Base-by-base conservation (phyloP, 1,139 yeast genomes). In the Hyphopichia khmerensis region DNA sequence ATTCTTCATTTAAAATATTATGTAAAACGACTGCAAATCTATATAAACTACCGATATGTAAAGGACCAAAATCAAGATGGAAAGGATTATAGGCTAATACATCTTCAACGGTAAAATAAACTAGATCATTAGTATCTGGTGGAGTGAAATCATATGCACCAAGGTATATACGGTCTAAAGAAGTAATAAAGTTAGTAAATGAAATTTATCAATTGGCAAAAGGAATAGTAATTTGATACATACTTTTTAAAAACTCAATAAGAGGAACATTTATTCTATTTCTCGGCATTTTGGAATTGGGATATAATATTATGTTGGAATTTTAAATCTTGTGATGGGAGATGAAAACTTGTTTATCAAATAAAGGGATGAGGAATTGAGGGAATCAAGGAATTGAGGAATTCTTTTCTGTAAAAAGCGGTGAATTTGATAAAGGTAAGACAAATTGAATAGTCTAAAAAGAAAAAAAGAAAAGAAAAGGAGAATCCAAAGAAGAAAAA, bases 31-130 rank as follows among this genome's bases (percentile, higher is more conserved):
- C 97, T 0, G 99, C 99, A 70, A 93, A 93, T 43, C 99, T 77
- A 66, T 93, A 93, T 46, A 93, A 70, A 62, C 87, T 95, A 1
- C 97, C 98, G 43, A 93, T 83, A 58, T 93, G 95, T 49, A 93
- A 70, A 1, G 99, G 99, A 35, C 99, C 99, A 65, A 93, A 93
- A 63, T 93, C 99, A 51, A 91, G 77, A 62, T 93, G 96, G 69
- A 93, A 93, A 13, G 96, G 77, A 60, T 93, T 93, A 64, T 93
- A 93, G 5, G 95, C 95, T 40, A 93, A 76, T 1, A 91, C 82
- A 53, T 91, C 96, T 58, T 93, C 99, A 3, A 93, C 87, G 0
- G 98, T 89, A 67, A 93, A 91, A 63, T 86, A 87, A 1, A 88
- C 96, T 37, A 84, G 69, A 36, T 84, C 85, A 19, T 75, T 79